Percentiles rank a stretch among this genome's conserved stretches.
Evolutionary conservation across 805 yeast genomes (phyloP).

Genomic region (Metschnikowia chrysomelidarum): DNA sequence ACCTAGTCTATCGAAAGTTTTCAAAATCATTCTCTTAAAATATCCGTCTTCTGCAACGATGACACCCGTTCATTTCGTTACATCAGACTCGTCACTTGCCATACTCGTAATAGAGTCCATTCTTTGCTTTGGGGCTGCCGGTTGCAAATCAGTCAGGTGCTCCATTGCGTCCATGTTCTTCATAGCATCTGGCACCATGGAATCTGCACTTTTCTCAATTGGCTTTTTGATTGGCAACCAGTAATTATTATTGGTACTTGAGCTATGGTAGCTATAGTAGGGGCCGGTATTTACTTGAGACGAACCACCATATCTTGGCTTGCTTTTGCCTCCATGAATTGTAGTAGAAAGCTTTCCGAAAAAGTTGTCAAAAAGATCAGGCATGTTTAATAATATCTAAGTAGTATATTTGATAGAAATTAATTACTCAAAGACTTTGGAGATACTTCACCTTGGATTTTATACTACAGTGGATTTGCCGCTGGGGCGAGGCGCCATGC

Average conservation of each 20-base stretch:
- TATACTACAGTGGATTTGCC: no score
- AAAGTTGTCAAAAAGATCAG: slow-evolving; percentile 41
- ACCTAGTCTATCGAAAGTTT: no score
- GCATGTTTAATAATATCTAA: slow-evolving; percentile 21
- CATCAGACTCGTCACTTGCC: no score
- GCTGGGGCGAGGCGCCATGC: no score
- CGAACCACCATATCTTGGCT: slow-evolving; percentile 29
- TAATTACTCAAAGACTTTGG: no score
- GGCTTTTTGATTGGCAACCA: slow-evolving; percentile 32
- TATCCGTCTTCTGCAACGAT: no score
- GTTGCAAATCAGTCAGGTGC: no score
- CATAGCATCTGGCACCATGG: slow-evolving; percentile 7
- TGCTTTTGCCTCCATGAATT: slow-evolving; percentile 35
- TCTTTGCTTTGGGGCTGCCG: slow-evolving; percentile 10
- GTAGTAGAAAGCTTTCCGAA: slow-evolving; percentile 31
- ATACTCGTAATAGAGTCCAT: slow-evolving; percentile 9
- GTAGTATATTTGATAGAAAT: no score
- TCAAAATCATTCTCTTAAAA: no score
- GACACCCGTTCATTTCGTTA: no score
- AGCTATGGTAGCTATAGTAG: slow-evolving; percentile 36
- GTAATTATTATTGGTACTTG: slow-evolving; percentile 36
- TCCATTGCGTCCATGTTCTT: slow-evolving; percentile 11
- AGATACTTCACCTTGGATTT: no score
- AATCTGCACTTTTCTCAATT: slow-evolving; percentile 1
- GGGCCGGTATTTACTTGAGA: slow-evolving; percentile 38